phyloP scores from a whole-genome alignment of 1,284 basidiomycete genomes.

The Rhodotorula sp. region DNA sequence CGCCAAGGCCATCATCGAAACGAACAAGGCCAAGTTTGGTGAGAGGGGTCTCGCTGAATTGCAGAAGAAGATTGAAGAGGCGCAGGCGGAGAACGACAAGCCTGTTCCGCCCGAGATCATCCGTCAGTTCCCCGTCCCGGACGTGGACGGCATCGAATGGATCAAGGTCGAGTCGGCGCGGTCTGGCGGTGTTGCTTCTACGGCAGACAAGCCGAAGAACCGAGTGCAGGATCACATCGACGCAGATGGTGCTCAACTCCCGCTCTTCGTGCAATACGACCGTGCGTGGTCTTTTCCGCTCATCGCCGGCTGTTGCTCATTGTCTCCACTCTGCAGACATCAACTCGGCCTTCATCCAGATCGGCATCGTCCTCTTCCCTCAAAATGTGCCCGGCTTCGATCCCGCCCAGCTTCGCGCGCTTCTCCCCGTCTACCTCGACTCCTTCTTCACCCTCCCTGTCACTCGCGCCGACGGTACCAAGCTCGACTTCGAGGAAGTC shows the following conservation, averaged over 20 bases:
- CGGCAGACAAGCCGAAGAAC: slow-evolving; percentile 39
- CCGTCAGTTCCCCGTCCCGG: slow-evolving; percentile 78
- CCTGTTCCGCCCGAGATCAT: slow-evolving; percentile 77
- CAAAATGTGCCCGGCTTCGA: slow-evolving; percentile 65
- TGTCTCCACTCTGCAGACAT: slow-evolving; percentile 64
- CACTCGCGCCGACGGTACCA: slow-evolving; percentile 65
- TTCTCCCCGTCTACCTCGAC: slow-evolving; percentile 72
- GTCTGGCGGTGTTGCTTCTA: slow-evolving; percentile 43
- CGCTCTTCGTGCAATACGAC: slow-evolving; percentile 88
- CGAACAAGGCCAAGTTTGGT: slow-evolving; percentile 70
- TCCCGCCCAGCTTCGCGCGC: slow-evolving; percentile 48
- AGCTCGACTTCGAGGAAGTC: slow-evolving; percentile 81
- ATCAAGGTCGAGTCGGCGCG: slow-evolving; percentile 76
- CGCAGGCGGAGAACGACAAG: slow-evolving; percentile 81
- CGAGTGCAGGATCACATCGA: slow-evolving; percentile 65
- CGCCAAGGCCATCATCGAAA: slow-evolving; percentile 72
- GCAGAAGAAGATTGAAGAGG: slow-evolving; percentile 67
- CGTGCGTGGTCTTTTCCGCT: slow-evolving; percentile 38
- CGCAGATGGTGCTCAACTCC: slow-evolving; percentile 64
- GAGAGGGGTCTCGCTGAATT: slow-evolving; percentile 74
- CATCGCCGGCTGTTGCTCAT: neutral
- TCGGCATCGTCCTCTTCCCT: slow-evolving; percentile 69
- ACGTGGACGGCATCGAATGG: slow-evolving; percentile 88
- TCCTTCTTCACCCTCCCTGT: slow-evolving; percentile 90
- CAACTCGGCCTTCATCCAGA: slow-evolving; percentile 77